Evolutionary conservation across 805 yeast genomes (phyloP).

Genomic region (Ogataea thermomethanolica): DNA sequence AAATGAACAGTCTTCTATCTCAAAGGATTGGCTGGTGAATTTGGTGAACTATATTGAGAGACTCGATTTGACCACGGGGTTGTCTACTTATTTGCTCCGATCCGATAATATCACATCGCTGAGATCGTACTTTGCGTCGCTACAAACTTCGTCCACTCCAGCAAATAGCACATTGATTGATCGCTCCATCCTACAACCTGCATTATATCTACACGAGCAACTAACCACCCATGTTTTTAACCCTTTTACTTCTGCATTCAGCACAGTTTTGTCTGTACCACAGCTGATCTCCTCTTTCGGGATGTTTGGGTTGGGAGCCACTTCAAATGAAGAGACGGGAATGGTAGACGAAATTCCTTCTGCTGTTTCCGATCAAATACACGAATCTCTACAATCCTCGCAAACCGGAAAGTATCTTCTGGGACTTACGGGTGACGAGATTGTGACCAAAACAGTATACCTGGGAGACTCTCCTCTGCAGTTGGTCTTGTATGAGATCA

Average conservation of each 20-base stretch:
- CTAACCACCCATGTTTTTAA: conserved; percentile 27
- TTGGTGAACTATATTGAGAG: conserved; percentile 26
- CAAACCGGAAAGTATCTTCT: conserved; percentile 26
- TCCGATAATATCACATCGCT: conserved; percentile 27
- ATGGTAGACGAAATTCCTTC: neutral
- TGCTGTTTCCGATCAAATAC: neutral
- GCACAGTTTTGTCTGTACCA: conserved; percentile 25
- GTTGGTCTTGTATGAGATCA: conserved; percentile 29
- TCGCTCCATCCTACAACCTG: conserved; percentile 30
- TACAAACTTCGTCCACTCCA: conserved; percentile 19
- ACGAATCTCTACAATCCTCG: conserved; percentile 10
- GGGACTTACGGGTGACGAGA: conserved; percentile 24
- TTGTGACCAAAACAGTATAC: conserved; percentile 11
- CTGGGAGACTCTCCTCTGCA: conserved; percentile 9
- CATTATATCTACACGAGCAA: conserved; percentile 28
- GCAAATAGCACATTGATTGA: conserved; percentile 25
- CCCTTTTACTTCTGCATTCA: conserved; percentile 28
- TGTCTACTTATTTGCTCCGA: conserved; percentile 26
- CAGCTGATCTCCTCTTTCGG: conserved; percentile 9
- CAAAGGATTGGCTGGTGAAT: conserved; percentile 19
- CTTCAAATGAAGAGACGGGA: conserved; percentile 4
- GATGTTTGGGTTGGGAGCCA: conserved; percentile 13
- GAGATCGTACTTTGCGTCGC: conserved; percentile 17
- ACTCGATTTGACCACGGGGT: conserved; percentile 24
- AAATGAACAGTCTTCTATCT: conserved; percentile 20